Evolutionary conservation across 1,139 yeast species (phyloP).

Genomic region (Protomyces inouyei): DNA sequence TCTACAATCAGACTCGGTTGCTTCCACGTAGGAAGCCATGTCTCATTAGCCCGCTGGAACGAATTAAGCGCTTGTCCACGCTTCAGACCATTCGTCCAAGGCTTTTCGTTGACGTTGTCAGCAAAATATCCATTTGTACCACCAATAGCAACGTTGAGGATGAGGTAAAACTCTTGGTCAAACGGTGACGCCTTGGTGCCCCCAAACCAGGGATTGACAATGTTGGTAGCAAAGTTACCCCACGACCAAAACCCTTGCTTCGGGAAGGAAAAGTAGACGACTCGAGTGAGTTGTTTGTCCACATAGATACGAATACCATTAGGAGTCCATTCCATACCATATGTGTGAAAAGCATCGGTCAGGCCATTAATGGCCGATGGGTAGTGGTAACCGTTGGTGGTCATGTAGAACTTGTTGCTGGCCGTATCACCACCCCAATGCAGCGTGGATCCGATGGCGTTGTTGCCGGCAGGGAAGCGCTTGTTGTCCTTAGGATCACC

Average conservation of each 20-base stretch:
- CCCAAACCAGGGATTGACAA: constrained; percentile 31
- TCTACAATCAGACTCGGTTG: constrained; percentile 15
- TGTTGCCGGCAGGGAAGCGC: constrained; percentile 29
- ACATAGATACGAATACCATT: constrained; percentile 31
- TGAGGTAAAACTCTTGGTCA: constrained; percentile 32
- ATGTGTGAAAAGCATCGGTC: constrained; percentile 30
- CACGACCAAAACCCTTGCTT: constrained; percentile 28
- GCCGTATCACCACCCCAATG: constrained; percentile 32
- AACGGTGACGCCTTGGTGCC: constrained; percentile 30
- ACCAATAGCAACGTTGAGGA: constrained; percentile 32
- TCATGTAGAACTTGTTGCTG: constrained; percentile 26
- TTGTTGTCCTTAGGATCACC: constrained; percentile 7
- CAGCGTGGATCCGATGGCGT: constrained; percentile 31
- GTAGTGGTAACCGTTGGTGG: constrained; percentile 21
- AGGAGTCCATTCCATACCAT: constrained; percentile 32
- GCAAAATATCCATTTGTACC: constrained; percentile 32
- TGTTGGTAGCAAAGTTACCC: constrained; percentile 30
- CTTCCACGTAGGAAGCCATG: constrained; percentile 20
- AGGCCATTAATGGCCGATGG: constrained; percentile 27
- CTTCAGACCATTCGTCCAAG: constrained; percentile 29
- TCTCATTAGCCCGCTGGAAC: constrained; percentile 1
- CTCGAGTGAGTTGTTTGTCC: constrained; percentile 31
- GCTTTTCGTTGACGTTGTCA: constrained; percentile 31
- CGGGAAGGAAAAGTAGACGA: constrained; percentile 29
- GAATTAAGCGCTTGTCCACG: constrained; percentile 14